Conservation (phyloP, 176 grass and related monocot species). For the Carex kokanica region DNA sequence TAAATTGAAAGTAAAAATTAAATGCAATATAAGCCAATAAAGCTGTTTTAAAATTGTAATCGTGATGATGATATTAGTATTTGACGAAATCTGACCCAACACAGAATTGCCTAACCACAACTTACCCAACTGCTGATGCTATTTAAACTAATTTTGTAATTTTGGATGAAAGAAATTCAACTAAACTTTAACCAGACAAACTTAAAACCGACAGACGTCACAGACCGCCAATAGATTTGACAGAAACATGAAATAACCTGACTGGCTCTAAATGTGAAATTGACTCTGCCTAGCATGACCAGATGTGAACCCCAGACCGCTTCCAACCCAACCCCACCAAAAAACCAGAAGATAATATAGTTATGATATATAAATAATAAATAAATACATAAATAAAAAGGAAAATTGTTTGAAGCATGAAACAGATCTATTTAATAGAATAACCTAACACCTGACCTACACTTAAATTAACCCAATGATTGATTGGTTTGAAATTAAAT, state of each 20-base stretch:
- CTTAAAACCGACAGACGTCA: neutral
- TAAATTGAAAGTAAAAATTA: no score
- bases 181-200: neutral
- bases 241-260: neutral
- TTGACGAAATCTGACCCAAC: neutral
- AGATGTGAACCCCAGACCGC: neutral
- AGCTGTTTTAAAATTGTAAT: neutral
- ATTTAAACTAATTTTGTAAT: slow-evolving; percentile 5
- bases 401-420: neutral
- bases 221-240: neutral
- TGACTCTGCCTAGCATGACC: neutral
- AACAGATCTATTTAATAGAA: neutral
- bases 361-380: neutral
- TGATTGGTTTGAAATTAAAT: neutral
- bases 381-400: neutral
- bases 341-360: neutral
- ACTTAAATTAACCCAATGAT: neutral
- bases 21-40: neutral
- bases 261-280: neutral
- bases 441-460: neutral
- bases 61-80: neutral
- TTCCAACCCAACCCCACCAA: neutral
- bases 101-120: neutral
- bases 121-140: neutral
- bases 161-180: slow-evolving; percentile 7